These are phyloP conservation scores for Chlamydomonas sphaeroides DNA, from an alignment of 139 green algal species.

Conservation along the genomic window DNA sequence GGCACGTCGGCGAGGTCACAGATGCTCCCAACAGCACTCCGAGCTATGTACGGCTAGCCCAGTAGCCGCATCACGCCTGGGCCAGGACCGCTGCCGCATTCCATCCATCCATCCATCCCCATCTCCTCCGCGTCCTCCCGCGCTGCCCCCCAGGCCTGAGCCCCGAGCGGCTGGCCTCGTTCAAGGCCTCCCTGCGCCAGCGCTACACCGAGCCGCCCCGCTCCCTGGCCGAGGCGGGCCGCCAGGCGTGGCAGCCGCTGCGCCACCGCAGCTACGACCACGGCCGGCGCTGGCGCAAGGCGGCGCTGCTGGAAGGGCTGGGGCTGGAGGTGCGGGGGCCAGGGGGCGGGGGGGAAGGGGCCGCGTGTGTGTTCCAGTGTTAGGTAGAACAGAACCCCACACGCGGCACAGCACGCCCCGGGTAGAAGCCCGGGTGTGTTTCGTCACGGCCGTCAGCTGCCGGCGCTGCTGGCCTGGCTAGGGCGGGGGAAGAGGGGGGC, in stretches of 20 bases:
- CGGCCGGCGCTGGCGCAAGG: slow-evolving; percentile 34
- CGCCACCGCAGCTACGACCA: slow-evolving; percentile 25
- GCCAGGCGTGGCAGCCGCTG: slow-evolving; percentile 47
- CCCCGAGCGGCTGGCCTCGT: slow-evolving; percentile 14
- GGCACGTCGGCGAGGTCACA: no score
- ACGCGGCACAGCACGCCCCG: no score
- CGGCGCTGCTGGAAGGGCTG: slow-evolving; percentile 22
- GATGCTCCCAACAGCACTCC: no score
- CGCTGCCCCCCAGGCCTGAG: slow-evolving; percentile 1
- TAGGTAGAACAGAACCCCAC: no score
- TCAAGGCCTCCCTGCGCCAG: slow-evolving; percentile 35
- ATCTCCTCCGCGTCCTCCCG: not conserved
- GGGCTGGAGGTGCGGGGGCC: slow-evolving; percentile 8
- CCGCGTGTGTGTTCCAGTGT: not conserved
- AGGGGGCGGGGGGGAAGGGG: not conserved
- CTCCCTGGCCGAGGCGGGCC: slow-evolving; percentile 51
- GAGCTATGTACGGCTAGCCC: no score
- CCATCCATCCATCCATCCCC: no score
- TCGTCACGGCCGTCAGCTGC: no score
- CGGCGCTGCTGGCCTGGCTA: no score
- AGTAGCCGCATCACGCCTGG: no score
- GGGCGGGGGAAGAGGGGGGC: no score
- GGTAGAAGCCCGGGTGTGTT: no score
- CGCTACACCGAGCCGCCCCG: slow-evolving; percentile 54
- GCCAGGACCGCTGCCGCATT: no score